phyloP scores from a whole-genome alignment of 495 filamentous ascomycete genomes.

The Patellaria atrata region DNA sequence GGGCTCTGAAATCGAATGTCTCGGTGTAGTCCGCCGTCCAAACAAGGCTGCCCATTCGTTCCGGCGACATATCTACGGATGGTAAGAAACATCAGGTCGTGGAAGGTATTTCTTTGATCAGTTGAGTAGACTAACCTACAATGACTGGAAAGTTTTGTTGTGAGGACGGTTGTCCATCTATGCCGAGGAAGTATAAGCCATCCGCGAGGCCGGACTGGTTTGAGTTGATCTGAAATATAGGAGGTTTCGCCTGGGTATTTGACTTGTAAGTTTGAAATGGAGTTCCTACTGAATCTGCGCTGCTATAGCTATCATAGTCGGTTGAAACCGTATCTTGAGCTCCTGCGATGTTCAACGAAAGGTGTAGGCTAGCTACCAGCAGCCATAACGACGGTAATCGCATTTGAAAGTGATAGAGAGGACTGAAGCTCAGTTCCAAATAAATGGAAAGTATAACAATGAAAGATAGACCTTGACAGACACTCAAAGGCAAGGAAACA shows the following conservation, averaged over 20 bases:
- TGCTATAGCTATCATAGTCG: conserved; percentile 2
- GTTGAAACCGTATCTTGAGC: conserved; percentile 5
- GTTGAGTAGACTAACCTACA: neutral
- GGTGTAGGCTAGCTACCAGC: too few species aligned
- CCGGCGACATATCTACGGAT: conserved; percentile 3
- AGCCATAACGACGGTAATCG: too few species aligned
- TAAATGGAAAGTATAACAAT: too few species aligned
- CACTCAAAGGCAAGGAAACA: too few species aligned
- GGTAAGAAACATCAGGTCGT: neutral
- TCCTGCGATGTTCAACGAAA: too few species aligned
- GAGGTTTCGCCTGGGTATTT: conserved; percentile 3
- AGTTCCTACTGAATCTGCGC: conserved; percentile 1
- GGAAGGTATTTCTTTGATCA: neutral
- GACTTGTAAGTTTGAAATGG: conserved; percentile 5
- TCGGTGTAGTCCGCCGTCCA: conserved; percentile 3
- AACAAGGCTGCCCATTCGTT: conserved; percentile 5
- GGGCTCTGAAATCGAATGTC: conserved; percentile 5
- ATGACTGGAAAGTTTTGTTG: conserved; percentile 1
- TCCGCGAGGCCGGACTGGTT: conserved; percentile 1
- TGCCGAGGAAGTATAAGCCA: conserved; percentile 1
- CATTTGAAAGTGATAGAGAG: too few species aligned
- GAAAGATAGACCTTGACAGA: too few species aligned
- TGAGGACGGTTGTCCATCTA: conserved; percentile 4
- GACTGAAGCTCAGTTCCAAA: too few species aligned
- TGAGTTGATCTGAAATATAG: conserved; percentile 4